phyloP scores from a whole-genome alignment of 495 filamentous ascomycete species.

The Penicillium antarcticum region DNA sequence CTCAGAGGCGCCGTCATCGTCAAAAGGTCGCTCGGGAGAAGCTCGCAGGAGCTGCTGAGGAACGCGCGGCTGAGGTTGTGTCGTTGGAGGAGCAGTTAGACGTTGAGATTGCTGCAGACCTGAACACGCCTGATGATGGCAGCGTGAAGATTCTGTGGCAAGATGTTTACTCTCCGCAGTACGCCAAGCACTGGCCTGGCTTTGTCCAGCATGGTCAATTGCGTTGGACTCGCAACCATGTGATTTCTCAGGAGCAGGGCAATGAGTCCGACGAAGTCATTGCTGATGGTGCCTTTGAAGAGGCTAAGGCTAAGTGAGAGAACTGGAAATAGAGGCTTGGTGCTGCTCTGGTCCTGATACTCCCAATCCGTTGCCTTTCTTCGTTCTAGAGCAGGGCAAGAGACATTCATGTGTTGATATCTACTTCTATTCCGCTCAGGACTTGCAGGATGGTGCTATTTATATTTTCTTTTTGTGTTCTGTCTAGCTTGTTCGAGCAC shows the following conservation, averaged over 20 bases:
- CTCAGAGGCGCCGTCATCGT: conserved; percentile 26
- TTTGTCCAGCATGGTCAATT: conserved; percentile 62
- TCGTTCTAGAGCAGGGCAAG: conserved; percentile 5
- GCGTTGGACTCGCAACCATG: conserved; percentile 30
- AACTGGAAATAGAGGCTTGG: conserved; percentile 1
- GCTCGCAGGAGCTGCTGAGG: conserved; percentile 36
- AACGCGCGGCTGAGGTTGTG: conserved; percentile 30
- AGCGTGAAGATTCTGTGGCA: conserved; percentile 65
- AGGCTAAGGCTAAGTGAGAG: conserved; percentile 25
- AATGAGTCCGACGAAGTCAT: conserved; percentile 35
- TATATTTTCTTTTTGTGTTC: conserved; percentile 16
- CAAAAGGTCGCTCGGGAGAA: conserved; percentile 27
- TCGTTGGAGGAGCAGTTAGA: conserved; percentile 28
- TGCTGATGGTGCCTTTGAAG: conserved; percentile 42
- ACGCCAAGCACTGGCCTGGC: conserved; percentile 64
- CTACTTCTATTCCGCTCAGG: conserved; percentile 11
- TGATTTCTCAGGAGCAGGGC: conserved; percentile 33
- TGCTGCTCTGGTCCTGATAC: not conserved
- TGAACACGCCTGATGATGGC: conserved; percentile 18
- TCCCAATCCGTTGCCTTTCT: not conserved
- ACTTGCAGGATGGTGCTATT: conserved; percentile 15
- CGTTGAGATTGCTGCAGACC: conserved; percentile 29
- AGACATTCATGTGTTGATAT: conserved; percentile 14
- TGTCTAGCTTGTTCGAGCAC: conserved; percentile 14
- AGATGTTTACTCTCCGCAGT: conserved; percentile 61